A percentile compares a stretch with the other conserved stretches of the same genome.
Conservation (phyloP, 768 basidiomycete species). For the Mycena metata region DNA sequence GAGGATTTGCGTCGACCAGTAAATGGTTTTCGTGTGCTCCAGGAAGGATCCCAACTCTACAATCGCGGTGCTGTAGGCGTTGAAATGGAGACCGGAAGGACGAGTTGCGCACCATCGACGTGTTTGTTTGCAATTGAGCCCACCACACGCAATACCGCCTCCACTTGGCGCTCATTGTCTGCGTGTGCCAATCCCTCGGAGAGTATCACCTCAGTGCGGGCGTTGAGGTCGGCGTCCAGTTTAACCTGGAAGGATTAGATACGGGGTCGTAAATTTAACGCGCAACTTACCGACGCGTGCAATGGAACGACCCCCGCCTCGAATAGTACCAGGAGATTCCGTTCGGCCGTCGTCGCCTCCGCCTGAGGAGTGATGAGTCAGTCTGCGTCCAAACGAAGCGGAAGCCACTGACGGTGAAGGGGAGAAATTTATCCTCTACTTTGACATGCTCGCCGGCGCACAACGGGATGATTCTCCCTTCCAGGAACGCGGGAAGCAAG, state of each 20-base stretch:
- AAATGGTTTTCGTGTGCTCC: conserved; percentile 55
- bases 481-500: conserved; percentile 68
- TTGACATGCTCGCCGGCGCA: conserved; percentile 55
- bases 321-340: conserved; percentile 76
- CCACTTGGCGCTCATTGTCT: conserved; percentile 64
- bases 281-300: conserved; percentile 70
- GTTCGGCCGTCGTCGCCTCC: conserved; percentile 61
- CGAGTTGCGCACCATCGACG: conserved; percentile 64
- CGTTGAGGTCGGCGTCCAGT: conserved; percentile 58
- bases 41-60: conserved; percentile 65
- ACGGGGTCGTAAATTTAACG: neutral
- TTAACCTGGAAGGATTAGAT: conserved; percentile 50
- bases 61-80: neutral
- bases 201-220: conserved; percentile 68
- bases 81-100: neutral
- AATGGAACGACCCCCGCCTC: conserved; percentile 75
- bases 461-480: conserved; percentile 59
- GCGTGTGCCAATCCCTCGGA: conserved; percentile 69
- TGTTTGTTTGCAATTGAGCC: conserved; percentile 86
- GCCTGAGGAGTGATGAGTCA: conserved; percentile 47
- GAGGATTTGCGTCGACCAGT: conserved; percentile 65
- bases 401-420: conserved; percentile 62
- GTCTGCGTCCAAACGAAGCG: neutral
- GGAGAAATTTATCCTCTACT: conserved; percentile 68
- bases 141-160: conserved; percentile 68